Evolutionary conservation across 1,139 yeast genomes (phyloP), one percentile per base, ranked within the genome.

Genomic region (Blastobotrys serpentis): DNA sequence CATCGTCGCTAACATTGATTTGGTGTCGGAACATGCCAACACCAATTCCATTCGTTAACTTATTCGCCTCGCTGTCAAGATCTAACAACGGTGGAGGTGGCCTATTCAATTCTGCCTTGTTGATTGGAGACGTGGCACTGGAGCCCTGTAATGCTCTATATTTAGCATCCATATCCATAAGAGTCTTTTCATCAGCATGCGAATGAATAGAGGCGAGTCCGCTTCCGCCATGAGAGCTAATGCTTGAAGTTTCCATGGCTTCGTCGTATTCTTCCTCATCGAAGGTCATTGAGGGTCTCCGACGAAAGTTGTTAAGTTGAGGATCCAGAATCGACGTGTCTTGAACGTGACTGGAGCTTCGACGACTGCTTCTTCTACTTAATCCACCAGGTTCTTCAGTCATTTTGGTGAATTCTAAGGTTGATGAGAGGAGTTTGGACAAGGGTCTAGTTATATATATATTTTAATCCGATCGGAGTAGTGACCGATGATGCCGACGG

Each of bases 101-200:
- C n/a, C 52, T 53, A 21, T 48, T 44, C 59, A 56, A 55, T 43
- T 56, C 61, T 6, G 60, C 58, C 25, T 34, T 42, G 16, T 32
- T 23, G 26, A 4, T 6, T n/a, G 50, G 51, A n/a, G 48, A 42
- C 13, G 44, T 37, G 13, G 43, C 22, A 13, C 32, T 36, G 25
- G 43, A 29, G 30, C 39, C 18, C 29, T 57, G 57, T 39, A 85
- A 72, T 0, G 92, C 87, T 55, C 77, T 74, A 47, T 81, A 65
- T 60, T 84, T 85, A 56, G 88, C 82, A 56, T 84, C 89, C 53
- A 84, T 81, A 50, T 83, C 88, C 62, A 78, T 78, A 59, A 83
- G 72, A 59, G 75, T 73, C 59, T 74, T 75, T 58, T 86, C 94
- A 59, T 86, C 90, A 1, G 81, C 77, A 50, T 82, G 75, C 1